These are phyloP conservation scores for Zygotorulaspora mrakii DNA, from an alignment of 1,139 yeast genomes.

Conservation along the genomic window DNA sequence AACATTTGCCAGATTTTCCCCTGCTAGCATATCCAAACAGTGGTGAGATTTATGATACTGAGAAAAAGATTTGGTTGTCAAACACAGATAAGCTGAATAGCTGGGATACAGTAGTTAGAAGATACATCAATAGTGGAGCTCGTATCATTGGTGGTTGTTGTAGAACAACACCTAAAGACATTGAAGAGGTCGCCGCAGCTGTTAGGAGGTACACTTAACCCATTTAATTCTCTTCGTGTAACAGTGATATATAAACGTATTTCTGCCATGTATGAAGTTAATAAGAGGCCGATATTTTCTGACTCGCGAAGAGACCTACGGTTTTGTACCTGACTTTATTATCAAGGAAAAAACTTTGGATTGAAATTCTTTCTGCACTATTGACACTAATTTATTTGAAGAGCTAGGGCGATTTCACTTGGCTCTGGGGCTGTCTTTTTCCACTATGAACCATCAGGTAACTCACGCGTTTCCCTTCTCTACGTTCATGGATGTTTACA, in stretches of 20 bases:
- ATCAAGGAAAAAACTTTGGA: too few relatives aligned
- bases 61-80: constrained; percentile 24
- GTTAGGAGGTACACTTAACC: constrained; percentile 7
- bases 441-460: too few relatives aligned
- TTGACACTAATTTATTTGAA: too few relatives aligned
- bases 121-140: constrained; percentile 23
- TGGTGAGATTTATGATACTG: constrained; percentile 34
- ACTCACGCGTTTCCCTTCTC: too few relatives aligned
- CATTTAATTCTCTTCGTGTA: too few relatives aligned
- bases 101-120: constrained; percentile 29
- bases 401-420: too few relatives aligned
- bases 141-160: constrained; percentile 35
- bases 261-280: neutral
- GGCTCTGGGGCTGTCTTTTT: too few relatives aligned
- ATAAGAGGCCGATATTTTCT: neutral
- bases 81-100: constrained; percentile 10
- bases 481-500: too few relatives aligned
- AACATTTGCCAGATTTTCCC: constrained; percentile 23
- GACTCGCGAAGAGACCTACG: too few relatives aligned
- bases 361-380: too few relatives aligned
- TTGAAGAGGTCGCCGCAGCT: constrained; percentile 19
- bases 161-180: constrained; percentile 32
- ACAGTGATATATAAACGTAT: neutral
- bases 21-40: constrained; percentile 33
- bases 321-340: too few relatives aligned